Evolutionary conservation across 2,329 filamentous ascomycete species (phyloP).

Genomic region (Trichoderma cornu-damae): DNA sequence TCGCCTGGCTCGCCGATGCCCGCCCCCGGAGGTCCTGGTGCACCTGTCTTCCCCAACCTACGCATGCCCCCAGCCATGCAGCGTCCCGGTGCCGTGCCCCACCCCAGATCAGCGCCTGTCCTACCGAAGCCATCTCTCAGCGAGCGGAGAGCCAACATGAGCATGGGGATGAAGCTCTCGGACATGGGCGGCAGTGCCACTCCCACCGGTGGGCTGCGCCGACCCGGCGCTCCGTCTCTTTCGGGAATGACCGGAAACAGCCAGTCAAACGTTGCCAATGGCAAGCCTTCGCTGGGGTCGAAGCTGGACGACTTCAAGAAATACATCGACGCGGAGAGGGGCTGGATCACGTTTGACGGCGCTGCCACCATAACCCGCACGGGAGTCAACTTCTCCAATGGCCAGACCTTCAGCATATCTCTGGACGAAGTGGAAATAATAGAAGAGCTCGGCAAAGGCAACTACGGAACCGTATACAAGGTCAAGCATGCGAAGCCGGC

Average conservation of each 20-base stretch:
- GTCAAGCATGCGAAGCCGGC: constrained; percentile 73
- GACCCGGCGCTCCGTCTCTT: constrained; percentile 39
- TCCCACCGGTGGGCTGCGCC: constrained; percentile 26
- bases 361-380: constrained; percentile 84
- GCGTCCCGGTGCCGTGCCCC: constrained; percentile 44
- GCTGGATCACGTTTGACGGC: constrained; percentile 86
- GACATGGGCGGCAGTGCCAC: constrained; percentile 38
- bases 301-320: constrained; percentile 61
- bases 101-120: constrained; percentile 50
- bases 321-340: constrained; percentile 86
- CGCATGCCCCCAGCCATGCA: constrained; percentile 38
- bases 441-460: constrained; percentile 92
- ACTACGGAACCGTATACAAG: constrained; percentile 97
- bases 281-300: constrained; percentile 38
- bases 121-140: constrained; percentile 57
- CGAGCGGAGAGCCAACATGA: constrained; percentile 54
- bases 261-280: constrained; percentile 10
- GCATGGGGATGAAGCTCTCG: constrained; percentile 51
- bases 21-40: constrained; percentile 32
- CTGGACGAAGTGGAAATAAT: constrained; percentile 91
- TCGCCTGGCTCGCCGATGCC: constrained; percentile 30
- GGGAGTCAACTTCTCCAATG: constrained; percentile 88
- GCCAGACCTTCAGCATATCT: constrained; percentile 86
- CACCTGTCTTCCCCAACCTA: constrained; percentile 43
- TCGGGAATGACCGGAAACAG: constrained; percentile 36